A percentile compares a stretch with the other conserved stretches of the same genome.
phyloP scores from a whole-genome alignment of 1,284 basidiomycete genomes.

The Ganoderma boninense region DNA sequence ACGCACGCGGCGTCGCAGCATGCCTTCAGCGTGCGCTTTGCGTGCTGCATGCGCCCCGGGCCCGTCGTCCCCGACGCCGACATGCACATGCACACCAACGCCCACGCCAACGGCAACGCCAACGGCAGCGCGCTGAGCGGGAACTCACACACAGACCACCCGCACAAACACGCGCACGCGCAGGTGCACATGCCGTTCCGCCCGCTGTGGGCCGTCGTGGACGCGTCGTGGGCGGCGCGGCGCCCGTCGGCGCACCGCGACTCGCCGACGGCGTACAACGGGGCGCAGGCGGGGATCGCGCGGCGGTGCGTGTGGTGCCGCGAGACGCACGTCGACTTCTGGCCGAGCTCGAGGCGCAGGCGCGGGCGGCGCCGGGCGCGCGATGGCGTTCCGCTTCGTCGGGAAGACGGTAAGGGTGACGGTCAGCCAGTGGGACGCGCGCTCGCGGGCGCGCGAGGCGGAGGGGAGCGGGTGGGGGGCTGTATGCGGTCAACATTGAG shows the following conservation, averaged over 20 bases:
- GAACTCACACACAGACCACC: no score
- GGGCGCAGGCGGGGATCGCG: background rate
- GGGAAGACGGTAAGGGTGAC: slow-evolving; percentile 14
- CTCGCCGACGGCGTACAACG: background rate
- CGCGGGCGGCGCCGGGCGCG: slow-evolving; percentile 7
- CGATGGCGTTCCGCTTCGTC: slow-evolving; percentile 10
- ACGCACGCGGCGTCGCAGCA: slow-evolving; percentile 5
- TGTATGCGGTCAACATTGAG: slow-evolving; percentile 15
- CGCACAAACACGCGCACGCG: background rate
- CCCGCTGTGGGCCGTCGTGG: slow-evolving; percentile 12
- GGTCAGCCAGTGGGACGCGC: slow-evolving; percentile 18
- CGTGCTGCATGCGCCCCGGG: slow-evolving; percentile 15
- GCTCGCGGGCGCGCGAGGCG: slow-evolving; percentile 3
- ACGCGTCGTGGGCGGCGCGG: slow-evolving; percentile 13
- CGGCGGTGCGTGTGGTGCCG: slow-evolving; percentile 15
- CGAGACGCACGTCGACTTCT: slow-evolving; percentile 17
- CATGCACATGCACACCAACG: no score
- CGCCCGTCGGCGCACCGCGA: background rate
- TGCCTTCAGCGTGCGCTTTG: slow-evolving; percentile 14
- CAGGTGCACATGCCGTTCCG: slow-evolving; percentile 8
- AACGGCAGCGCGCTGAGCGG: no score
- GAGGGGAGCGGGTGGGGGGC: slow-evolving; percentile 8
- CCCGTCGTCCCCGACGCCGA: slow-evolving; percentile 5
- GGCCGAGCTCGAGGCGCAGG: slow-evolving; percentile 16
- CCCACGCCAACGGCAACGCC: no score